Percentiles rank a stretch among this genome's conserved stretches.
phyloP scores from a whole-genome alignment of 2,329 filamentous ascomycete species.

The Lanzia echinophila region DNA sequence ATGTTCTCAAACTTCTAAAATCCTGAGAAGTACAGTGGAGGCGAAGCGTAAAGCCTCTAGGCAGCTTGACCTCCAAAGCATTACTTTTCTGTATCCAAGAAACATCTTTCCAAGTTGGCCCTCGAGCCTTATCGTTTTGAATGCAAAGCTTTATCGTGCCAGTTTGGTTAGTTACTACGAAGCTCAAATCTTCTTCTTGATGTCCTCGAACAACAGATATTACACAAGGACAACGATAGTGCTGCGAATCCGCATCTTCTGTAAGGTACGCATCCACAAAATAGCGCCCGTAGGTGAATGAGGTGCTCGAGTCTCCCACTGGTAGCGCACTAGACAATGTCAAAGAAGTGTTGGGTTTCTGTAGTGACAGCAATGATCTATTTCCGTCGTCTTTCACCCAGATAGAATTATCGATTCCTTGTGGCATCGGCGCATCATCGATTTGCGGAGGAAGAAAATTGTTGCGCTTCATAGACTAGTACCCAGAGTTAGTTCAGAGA shows the following conservation, averaged over 20 bases:
- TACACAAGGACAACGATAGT: slow-evolving; percentile 64
- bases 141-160: slow-evolving; percentile 70
- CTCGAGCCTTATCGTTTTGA: slow-evolving; percentile 58
- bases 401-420: slow-evolving; percentile 72
- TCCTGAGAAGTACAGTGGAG: slow-evolving; percentile 70
- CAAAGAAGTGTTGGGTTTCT: slow-evolving; percentile 27
- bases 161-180: slow-evolving; percentile 73
- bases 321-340: slow-evolving; percentile 62
- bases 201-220: slow-evolving; percentile 68
- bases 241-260: slow-evolving; percentile 63
- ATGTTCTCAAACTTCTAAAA: slow-evolving; percentile 71
- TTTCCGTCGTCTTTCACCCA: slow-evolving; percentile 62
- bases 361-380: slow-evolving; percentile 22
- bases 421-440: slow-evolving; percentile 61
- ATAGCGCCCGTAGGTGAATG: slow-evolving; percentile 75
- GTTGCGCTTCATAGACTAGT: slow-evolving; percentile 71
- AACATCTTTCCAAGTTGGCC: slow-evolving; percentile 75
- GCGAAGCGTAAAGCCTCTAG: slow-evolving; percentile 67
- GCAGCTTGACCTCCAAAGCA: slow-evolving; percentile 62
- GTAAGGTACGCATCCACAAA: slow-evolving; percentile 68
- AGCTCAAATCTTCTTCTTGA: slow-evolving; percentile 61
- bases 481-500: not conserved
- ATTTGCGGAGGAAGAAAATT: slow-evolving; percentile 63
- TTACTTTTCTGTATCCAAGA: slow-evolving; percentile 66
- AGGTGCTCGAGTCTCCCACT: slow-evolving; percentile 63